These are phyloP conservation scores for Hylodesmum podocarpum DNA, from an alignment of 306 rosid species.

Conservation along the genomic window DNA sequence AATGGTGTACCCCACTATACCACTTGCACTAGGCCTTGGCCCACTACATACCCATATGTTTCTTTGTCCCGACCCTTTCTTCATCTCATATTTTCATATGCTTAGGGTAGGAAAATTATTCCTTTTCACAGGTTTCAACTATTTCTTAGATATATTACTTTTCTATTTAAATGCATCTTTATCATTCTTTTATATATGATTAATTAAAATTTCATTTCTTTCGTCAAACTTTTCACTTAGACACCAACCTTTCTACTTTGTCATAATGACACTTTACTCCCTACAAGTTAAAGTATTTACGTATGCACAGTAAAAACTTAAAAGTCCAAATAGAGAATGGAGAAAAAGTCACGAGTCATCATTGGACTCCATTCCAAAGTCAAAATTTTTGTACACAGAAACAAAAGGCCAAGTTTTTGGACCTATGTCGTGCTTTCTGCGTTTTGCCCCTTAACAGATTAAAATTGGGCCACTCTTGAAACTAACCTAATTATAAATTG, in stretches of 20 bases:
- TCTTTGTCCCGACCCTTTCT: not conserved
- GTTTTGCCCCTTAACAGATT: not conserved
- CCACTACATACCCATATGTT: not conserved
- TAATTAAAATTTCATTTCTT: not conserved
- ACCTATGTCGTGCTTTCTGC: not conserved
- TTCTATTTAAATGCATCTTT: not conserved
- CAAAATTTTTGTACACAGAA: not conserved
- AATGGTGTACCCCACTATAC: constrained; percentile 21
- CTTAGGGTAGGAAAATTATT: not conserved
- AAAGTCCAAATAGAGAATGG: not conserved
- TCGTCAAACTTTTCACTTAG: not conserved
- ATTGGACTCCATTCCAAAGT: not conserved
- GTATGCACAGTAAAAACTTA: not conserved
- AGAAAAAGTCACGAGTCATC: not conserved
- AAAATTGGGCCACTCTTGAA: not conserved
- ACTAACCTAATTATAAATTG: not conserved
- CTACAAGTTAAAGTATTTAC: not conserved
- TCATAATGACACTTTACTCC: not conserved
- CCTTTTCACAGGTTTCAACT: not conserved
- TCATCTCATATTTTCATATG: not conserved
- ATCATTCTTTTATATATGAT: not conserved
- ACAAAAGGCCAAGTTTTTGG: not conserved
- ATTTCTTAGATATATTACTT: not conserved
- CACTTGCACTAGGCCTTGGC: not conserved
- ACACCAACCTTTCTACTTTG: not conserved